Conservation (phyloP, 768 basidiomycete species). For the Leccinum truebloodii region DNA sequence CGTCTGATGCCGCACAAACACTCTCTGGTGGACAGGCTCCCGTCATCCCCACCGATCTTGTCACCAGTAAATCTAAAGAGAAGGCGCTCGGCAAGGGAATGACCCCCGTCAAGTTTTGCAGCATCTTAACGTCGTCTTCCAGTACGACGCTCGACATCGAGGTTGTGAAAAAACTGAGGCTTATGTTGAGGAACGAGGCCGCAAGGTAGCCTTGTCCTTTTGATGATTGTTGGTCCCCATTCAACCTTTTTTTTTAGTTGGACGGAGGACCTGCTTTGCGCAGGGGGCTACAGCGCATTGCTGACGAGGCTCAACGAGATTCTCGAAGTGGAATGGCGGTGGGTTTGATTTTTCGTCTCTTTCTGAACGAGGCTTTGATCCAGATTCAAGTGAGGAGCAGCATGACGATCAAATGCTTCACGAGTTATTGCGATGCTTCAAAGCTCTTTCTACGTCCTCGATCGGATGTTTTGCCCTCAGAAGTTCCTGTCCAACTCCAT, state of each 20-base stretch:
- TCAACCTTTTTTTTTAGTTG: slow-evolving; percentile 52
- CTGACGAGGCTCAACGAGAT: slow-evolving; percentile 87
- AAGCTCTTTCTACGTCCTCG: slow-evolving; percentile 86
- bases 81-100: slow-evolving; percentile 54
- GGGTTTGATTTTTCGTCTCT: slow-evolving; percentile 26
- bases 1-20: slow-evolving; percentile 54
- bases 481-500: slow-evolving; percentile 87
- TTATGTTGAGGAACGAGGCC: slow-evolving; percentile 89
- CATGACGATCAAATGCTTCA: slow-evolving; percentile 95
- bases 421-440: slow-evolving; percentile 90
- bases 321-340: slow-evolving; percentile 97
- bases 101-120: slow-evolving; percentile 67
- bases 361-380: slow-evolving; percentile 10
- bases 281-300: slow-evolving; percentile 85
- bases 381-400: slow-evolving; percentile 81
- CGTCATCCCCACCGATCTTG: slow-evolving; percentile 37
- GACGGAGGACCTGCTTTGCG: slow-evolving; percentile 82
- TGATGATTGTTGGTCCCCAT: neutral
- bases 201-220: slow-evolving; percentile 55
- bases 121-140: slow-evolving; percentile 63
- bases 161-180: slow-evolving; percentile 80
- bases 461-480: slow-evolving; percentile 90
- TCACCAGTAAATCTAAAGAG: slow-evolving; percentile 49
- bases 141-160: slow-evolving; percentile 83
- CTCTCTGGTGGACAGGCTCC: slow-evolving; percentile 57